Evolutionary conservation across 1,139 yeast species (phyloP), one percentile per base, ranked within the genome.

Genomic region (Saccharomyces hybrid): DNA sequence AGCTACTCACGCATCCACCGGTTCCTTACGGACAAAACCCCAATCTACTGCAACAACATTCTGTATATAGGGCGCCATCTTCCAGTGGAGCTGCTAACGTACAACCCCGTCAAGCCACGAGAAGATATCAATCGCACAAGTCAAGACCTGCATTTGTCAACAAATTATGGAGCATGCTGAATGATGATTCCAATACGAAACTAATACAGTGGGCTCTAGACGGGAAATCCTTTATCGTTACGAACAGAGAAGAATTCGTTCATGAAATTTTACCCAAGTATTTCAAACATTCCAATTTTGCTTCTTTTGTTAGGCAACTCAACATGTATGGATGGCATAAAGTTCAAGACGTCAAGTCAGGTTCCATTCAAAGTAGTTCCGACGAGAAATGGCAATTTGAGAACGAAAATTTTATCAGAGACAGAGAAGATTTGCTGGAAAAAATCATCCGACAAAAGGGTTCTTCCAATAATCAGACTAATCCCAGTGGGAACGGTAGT

Each of bases 321-420:
- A 93, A 93, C 75, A 91, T 93, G 76, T 93, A 93, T 67, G 99
- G 95, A 64, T 93, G 95, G 78, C 98, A 93, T 73, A 93, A 93
- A 72, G 95, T 93, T 4, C 59, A 85, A 82, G 73, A 78, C 78
- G 61, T 74, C 71, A 65, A 73, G 71, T 56, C 71, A 42, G 72
- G 71, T 3, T 66, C 71, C 1, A 67, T 63, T n/a, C 69, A 66
- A 53, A 67, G 61, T 51, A 68, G 68, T 50, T 55, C 62, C 24
- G 72, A 69, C 53, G 72, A 69, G 53, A 64, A 61, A 51, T 84
- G 88, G 87, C 90, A 86, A 69, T 88, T 88, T 72, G 85, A 85
- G 65, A 86, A 88, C 59, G 90, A 93, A n/a, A 78, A 84, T 66
- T 90, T 90, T 67, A 75, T 83, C 49, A 77, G 81, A 51, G 90